phyloP scores from a whole-genome alignment of 1,139 yeast species.

The Saccharomycopsis crataegensis region DNA sequence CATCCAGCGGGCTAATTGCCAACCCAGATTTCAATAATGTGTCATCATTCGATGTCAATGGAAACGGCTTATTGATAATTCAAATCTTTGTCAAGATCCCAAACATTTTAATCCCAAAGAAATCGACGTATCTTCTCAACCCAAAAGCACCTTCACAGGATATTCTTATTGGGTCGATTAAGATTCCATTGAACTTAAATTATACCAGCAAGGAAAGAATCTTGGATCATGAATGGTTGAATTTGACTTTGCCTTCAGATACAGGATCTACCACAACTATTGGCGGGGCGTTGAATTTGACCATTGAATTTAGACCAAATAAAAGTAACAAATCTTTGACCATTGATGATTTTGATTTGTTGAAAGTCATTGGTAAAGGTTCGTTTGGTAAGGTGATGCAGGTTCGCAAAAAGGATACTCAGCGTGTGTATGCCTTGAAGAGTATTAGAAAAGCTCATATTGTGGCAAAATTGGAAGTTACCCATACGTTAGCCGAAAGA shows the following conservation, averaged over 20 bases:
- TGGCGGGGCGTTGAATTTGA: constrained; percentile 44
- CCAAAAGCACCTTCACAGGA: constrained; percentile 32
- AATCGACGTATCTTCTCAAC: constrained; percentile 32
- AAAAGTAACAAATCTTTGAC: constrained; percentile 56
- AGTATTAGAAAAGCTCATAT: constrained; percentile 91
- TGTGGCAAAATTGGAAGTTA: constrained; percentile 89
- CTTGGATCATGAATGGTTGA: constrained; percentile 41
- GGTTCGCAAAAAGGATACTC: constrained; percentile 90
- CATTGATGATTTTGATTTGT: constrained; percentile 85
- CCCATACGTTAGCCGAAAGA: constrained; percentile 92
- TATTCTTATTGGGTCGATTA: constrained; percentile 31
- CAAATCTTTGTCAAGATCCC: constrained; percentile 77
- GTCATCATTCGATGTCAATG: constrained; percentile 85
- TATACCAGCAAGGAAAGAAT: constrained; percentile 30
- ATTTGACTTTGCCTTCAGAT: constrained; percentile 27
- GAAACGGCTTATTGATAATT: constrained; percentile 48
- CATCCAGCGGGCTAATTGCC: constrained; percentile 61
- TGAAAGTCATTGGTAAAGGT: constrained; percentile 95
- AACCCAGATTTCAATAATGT: constrained; percentile 76
- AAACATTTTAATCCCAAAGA: constrained; percentile 48
- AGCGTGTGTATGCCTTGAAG: constrained; percentile 87
- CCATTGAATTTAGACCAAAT: constrained; percentile 73
- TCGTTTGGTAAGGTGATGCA: constrained; percentile 99
- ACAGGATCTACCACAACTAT: constrained; percentile 10
- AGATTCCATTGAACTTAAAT: constrained; percentile 31